Evolutionary conservation across 2,329 filamentous ascomycete genomes (phyloP).

Genomic region (Fusarium virguliforme): DNA sequence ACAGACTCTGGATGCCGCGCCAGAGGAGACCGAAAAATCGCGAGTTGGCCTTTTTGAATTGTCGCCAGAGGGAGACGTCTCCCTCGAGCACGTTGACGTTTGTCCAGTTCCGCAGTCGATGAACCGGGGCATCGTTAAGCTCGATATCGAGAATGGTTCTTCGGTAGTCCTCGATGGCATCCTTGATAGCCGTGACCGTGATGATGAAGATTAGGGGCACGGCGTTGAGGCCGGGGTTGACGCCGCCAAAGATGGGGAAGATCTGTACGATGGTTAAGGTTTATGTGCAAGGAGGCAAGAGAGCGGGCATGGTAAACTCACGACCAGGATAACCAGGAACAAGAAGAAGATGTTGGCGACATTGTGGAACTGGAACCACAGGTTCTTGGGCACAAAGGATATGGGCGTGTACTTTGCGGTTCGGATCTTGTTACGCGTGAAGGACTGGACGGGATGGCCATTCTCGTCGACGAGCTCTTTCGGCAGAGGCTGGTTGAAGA

Average conservation of each 20-base stretch:
- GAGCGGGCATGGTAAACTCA: slow-evolving; percentile 66
- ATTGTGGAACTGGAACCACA: slow-evolving; percentile 99
- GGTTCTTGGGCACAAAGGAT: slow-evolving; percentile 95
- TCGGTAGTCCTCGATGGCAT: slow-evolving; percentile 95
- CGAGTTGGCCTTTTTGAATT: slow-evolving; percentile 89
- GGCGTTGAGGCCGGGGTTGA: slow-evolving; percentile 90
- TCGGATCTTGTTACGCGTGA: slow-evolving; percentile 94
- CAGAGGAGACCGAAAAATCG: slow-evolving; percentile 70
- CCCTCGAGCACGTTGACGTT: slow-evolving; percentile 96
- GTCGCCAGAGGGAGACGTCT: slow-evolving; percentile 87
- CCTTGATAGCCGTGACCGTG: slow-evolving; percentile 89
- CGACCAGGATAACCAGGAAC: slow-evolving; percentile 93
- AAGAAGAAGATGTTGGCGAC: slow-evolving; percentile 99
- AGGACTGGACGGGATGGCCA: slow-evolving; percentile 79
- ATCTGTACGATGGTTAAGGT: slow-evolving; percentile 71
- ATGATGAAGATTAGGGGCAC: slow-evolving; percentile 96
- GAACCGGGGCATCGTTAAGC: slow-evolving; percentile 95
- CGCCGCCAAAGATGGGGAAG: slow-evolving; percentile 94
- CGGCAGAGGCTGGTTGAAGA: slow-evolving; percentile 89
- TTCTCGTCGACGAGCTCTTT: slow-evolving; percentile 83
- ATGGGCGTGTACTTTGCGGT: slow-evolving; percentile 98
- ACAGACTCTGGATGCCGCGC: slow-evolving; percentile 63
- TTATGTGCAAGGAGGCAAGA: slow-evolving; percentile 21
- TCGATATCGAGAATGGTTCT: slow-evolving; percentile 92
- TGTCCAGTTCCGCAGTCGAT: slow-evolving; percentile 88